Conservation (phyloP, 768 basidiomycete genomes). For the Leccinellum luteum region DNA sequence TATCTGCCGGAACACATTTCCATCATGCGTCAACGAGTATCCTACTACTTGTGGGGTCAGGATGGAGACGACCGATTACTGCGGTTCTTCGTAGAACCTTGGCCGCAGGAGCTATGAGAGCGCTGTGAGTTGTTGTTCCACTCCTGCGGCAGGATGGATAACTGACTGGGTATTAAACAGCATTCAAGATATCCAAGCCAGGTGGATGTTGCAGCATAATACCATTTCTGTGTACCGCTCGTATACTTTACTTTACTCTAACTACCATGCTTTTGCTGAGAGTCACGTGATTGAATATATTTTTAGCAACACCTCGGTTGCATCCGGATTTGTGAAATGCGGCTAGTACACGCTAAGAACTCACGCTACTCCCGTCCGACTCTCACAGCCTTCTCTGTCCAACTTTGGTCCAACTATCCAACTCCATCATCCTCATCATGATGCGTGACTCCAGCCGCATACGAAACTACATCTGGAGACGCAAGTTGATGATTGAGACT, state of each 20-base stretch:
- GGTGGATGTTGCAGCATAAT: not conserved
- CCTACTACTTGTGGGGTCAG: constrained; percentile 64
- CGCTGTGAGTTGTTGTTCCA: constrained; percentile 13
- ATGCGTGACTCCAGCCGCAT: constrained; percentile 19
- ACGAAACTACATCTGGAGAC: constrained; percentile 45
- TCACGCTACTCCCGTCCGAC: not conserved
- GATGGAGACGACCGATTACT: constrained; percentile 39
- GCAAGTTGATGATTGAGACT: constrained; percentile 54
- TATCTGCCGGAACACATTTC: constrained; percentile 61
- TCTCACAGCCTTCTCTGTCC: not conserved
- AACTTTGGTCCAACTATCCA: not conserved
- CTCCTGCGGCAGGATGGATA: not conserved
- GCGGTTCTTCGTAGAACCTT: constrained; percentile 27
- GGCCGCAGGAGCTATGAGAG: constrained; percentile 24
- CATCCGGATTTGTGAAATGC: not conserved
- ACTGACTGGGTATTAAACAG: not conserved
- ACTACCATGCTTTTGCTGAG: not conserved
- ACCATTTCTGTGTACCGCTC: not conserved
- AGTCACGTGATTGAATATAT: not conserved
- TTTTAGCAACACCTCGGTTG: not conserved
- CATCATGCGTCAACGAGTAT: constrained; percentile 51
- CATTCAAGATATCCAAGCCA: not conserved
- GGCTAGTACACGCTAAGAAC: no score
- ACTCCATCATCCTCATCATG: not conserved
- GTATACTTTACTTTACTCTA: not conserved